phyloP scores from a whole-genome alignment of 169 alveolate genomes.

The Neospora caninum region DNA sequence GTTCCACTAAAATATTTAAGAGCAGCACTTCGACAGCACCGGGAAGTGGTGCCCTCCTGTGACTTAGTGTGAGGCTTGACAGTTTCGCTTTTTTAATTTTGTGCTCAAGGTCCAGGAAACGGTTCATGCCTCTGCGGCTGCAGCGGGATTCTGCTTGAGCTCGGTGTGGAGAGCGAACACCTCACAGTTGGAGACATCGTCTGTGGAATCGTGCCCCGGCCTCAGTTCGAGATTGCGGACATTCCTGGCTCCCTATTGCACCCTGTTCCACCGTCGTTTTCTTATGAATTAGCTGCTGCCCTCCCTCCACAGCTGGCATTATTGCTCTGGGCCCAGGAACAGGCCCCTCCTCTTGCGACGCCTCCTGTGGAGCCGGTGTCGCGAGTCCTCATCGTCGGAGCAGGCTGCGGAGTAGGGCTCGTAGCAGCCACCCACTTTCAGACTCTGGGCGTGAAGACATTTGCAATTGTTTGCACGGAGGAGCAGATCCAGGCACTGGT shows the following conservation, averaged over 20 bases:
- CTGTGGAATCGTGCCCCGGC: slow-evolving; percentile 67
- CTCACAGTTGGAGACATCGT: slow-evolving; percentile 64
- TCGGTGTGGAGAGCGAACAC: slow-evolving; percentile 58
- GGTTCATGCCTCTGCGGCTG: slow-evolving; percentile 44
- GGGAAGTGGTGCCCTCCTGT: too few species aligned
- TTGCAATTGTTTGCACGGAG: background rate
- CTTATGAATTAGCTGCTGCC: slow-evolving; percentile 65
- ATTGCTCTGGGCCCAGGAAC: slow-evolving; percentile 3
- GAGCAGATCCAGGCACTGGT: slow-evolving; percentile 28
- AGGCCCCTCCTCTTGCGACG: background rate
- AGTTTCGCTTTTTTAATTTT: background rate
- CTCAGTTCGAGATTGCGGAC: slow-evolving; percentile 29
- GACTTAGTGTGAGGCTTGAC: too few species aligned
- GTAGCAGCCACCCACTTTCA: slow-evolving; percentile 54
- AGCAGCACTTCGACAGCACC: too few species aligned
- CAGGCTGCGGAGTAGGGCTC: slow-evolving; percentile 54
- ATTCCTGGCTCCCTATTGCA: slow-evolving; percentile 33
- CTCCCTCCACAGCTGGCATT: slow-evolving; percentile 45
- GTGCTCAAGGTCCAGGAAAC: background rate
- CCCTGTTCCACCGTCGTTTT: slow-evolving; percentile 21
- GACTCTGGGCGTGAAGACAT: background rate
- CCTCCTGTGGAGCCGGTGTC: background rate
- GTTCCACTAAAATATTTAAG: too few species aligned
- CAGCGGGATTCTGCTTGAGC: slow-evolving; percentile 67
- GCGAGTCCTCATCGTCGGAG: slow-evolving; percentile 27